phyloP scores from a whole-genome alignment of 2,329 filamentous ascomycete species.

The Stemphylium lycopersici region DNA sequence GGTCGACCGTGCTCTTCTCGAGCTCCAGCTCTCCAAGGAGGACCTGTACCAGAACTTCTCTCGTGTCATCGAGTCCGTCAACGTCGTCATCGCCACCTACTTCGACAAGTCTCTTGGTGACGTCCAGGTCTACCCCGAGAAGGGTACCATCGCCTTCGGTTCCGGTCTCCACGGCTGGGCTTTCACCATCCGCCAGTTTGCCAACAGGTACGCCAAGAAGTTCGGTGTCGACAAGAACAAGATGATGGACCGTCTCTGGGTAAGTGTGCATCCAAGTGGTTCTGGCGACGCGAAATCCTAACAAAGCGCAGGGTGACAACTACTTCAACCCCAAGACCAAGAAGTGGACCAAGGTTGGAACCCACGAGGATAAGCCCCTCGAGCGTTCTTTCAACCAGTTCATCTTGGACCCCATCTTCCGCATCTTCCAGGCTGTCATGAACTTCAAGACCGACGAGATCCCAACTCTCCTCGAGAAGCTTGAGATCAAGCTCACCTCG shows the following conservation, averaged over 20 bases:
- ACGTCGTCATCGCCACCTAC: conserved; percentile 99
- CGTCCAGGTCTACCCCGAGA: conserved; percentile 97
- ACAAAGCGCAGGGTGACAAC: conserved; percentile 75
- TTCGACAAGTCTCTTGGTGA: conserved; percentile 96
- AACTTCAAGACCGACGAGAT: conserved; percentile 99
- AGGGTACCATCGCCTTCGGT: conserved; percentile 97
- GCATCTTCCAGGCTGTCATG: conserved; percentile 95
- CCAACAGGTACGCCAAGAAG: conserved; percentile 96
- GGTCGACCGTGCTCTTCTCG: conserved; percentile 98
- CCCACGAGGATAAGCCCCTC: conserved; percentile 82
- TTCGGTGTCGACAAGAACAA: conserved; percentile 99
- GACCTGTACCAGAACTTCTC: conserved; percentile 99
- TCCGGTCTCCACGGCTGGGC: conserved; percentile 99
- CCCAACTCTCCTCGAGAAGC: conserved; percentile 82
- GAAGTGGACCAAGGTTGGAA: conserved; percentile 96
- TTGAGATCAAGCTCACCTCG: conserved; percentile 84
- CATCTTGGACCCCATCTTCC: conserved; percentile 99
- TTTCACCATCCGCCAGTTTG: conserved; percentile 99
- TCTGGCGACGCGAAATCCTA: conserved; percentile 23
- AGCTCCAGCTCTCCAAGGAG: conserved; percentile 98
- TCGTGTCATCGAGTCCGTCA: conserved; percentile 99
- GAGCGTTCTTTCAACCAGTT: conserved; percentile 99
- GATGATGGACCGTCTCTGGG: conserved; percentile 99
- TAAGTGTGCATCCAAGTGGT: conserved; percentile 56
- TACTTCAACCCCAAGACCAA: conserved; percentile 99